Percentiles rank a stretch among this genome's conserved stretches.
phyloP scores from a whole-genome alignment of 169 alveolate species.

The Neospora caninum region DNA sequence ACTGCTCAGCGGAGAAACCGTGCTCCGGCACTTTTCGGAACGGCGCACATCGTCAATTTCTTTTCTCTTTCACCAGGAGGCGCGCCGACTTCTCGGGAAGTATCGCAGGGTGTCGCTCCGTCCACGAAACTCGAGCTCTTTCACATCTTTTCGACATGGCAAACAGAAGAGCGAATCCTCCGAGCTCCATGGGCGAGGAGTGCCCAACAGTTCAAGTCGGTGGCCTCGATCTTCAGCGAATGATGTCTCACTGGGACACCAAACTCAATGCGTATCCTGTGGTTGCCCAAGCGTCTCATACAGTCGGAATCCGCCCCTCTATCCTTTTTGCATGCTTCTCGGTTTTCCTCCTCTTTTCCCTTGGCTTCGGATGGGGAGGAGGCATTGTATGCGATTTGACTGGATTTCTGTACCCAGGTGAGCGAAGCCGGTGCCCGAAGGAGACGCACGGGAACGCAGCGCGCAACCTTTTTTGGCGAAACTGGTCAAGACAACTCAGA shows the following conservation, averaged over 20 bases:
- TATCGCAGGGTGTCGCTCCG: too few relatives aligned
- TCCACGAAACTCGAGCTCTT: too few relatives aligned
- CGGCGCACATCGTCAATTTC: too few relatives aligned
- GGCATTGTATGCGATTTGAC: conserved; percentile 44
- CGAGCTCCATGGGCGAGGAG: neutral
- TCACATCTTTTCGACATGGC: neutral
- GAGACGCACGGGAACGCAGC: neutral
- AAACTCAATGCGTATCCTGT: neutral
- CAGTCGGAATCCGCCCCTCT: conserved; percentile 15
- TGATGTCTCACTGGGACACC: conserved; percentile 31
- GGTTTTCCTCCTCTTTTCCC: neutral
- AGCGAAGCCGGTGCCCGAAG: neutral
- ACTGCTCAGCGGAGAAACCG: too few relatives aligned
- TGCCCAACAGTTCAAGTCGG: neutral
- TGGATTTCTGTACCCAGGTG: conserved; percentile 45
- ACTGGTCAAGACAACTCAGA: too few relatives aligned
- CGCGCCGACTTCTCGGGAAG: too few relatives aligned
- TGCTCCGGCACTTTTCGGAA: too few relatives aligned
- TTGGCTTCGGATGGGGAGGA: conserved; percentile 46
- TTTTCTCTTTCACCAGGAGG: too few relatives aligned
- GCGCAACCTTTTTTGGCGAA: too few relatives aligned
- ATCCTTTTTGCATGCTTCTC: neutral
- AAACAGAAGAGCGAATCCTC: neutral
- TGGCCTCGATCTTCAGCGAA: conserved; percentile 13
- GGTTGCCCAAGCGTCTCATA: neutral